Evolutionary conservation across 805 yeast species (phyloP), one percentile per base, ranked within the genome.

Genomic region (Starmerella bombicola): DNA sequence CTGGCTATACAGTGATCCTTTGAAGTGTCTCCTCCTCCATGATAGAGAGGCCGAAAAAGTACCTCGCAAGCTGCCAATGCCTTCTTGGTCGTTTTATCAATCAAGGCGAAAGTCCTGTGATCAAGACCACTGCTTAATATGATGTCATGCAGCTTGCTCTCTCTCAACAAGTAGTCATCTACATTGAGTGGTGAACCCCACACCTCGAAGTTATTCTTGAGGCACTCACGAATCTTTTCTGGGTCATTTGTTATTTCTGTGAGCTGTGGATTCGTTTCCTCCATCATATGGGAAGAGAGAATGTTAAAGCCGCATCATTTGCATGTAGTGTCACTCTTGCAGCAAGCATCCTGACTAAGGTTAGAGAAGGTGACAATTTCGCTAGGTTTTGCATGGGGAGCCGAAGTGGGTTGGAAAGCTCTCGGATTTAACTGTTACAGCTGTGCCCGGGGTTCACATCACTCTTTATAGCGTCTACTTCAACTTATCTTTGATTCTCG

Each of bases 1-100:
- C 31, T 37, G n/a, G 42, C 42, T 1, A 46, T 12, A 19, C 45
- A 40, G 38, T 43, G 38, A 33, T 46, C 48, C 6, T n/a, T 8
- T 4, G 39, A 13, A 18, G 28, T 13, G 15, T 15, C n/a, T 7
- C 43, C 41, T 2, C 35, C 35, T 17, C 45, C 48, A 22, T 19
- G 26, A 34, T 43, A 46, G 5, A 46, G 35, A 29, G 45, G 47
- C 13, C 48, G 48, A 10, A 36, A 18, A 25, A 46, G 38, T 19
- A 42, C 44, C 23, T 40, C 47, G 30, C 50, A 46, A 13, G 50
- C 33, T 4, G 37, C 47, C 3, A 26, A 10, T 10, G 38, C 34
- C 10, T 15, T 5, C 21, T 28, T 26, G 19, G 19, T 31, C 15
- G 35, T 39, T 10, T 22, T 35, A 10, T 22, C n/a, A 3, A 30